Percentiles rank a stretch among this genome's conserved stretches.
Evolutionary conservation across 805 yeast genomes (phyloP).

Genomic region (Ogataea zsoltii): DNA sequence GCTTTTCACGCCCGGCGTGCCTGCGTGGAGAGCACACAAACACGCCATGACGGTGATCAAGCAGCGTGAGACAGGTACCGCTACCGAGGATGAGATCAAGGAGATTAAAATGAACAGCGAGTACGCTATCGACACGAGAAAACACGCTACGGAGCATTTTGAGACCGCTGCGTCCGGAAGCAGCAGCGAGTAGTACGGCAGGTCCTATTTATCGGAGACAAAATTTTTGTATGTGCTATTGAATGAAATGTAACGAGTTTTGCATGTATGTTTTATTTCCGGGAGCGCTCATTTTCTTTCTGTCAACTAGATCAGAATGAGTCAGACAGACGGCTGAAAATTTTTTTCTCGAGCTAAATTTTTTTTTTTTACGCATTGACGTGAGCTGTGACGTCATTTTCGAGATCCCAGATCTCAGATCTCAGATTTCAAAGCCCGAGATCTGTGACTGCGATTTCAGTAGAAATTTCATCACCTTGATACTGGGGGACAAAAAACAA

Average conservation of each 20-base stretch:
- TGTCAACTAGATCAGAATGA: no score
- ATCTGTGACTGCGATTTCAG: background rate
- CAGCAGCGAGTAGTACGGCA: no score
- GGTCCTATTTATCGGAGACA: no score
- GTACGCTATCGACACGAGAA: slow-evolving; percentile 2
- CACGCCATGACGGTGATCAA: slow-evolving; percentile 5
- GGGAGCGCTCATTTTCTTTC: no score
- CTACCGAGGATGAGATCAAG: slow-evolving; percentile 3
- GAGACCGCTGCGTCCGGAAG: slow-evolving; percentile 1
- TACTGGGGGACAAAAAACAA: no score
- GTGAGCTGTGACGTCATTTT: no score
- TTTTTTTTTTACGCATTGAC: no score
- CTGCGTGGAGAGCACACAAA: slow-evolving; percentile 8
- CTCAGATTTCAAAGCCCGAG: background rate
- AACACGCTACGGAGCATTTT: slow-evolving; percentile 2
- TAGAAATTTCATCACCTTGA: no score
- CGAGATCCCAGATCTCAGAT: background rate
- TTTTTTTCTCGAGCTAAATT: no score
- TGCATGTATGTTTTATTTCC: no score
- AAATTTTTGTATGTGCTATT: background rate
- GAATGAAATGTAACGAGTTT: slow-evolving; percentile 2
- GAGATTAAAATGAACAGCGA: background rate
- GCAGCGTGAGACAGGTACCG: background rate
- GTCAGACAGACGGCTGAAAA: no score
- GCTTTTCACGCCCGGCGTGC: slow-evolving; percentile 8